Conservation (phyloP, 108 stramenopile genomes). For the Skeletonema grethae region DNA sequence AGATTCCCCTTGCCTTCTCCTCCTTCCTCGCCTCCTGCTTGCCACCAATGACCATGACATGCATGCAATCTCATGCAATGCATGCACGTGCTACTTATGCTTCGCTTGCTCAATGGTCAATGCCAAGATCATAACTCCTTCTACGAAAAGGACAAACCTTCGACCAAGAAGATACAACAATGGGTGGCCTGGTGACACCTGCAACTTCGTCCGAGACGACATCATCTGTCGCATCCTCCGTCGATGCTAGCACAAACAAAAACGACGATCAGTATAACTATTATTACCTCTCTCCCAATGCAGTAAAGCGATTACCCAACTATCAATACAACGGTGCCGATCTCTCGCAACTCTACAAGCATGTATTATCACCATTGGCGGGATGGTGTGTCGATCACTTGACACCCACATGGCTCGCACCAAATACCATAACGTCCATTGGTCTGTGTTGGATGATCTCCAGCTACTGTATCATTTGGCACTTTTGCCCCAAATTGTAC, state of each 20-base stretch:
- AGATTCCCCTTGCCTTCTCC: too few relatives aligned
- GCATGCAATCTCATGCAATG: too few relatives aligned
- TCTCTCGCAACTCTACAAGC: slow-evolving; percentile 71
- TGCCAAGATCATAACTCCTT: too few relatives aligned
- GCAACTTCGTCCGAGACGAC: neutral
- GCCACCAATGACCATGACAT: too few relatives aligned
- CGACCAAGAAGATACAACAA: too few relatives aligned
- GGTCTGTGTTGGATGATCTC: slow-evolving; percentile 84
- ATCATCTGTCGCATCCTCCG: neutral
- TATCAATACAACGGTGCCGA: slow-evolving; percentile 86
- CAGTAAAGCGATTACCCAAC: slow-evolving; percentile 45
- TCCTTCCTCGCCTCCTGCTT: too few relatives aligned
- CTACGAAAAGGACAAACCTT: too few relatives aligned
- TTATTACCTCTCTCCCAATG: slow-evolving; percentile 56
- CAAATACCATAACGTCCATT: slow-evolving; percentile 88
- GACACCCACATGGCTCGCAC: slow-evolving; percentile 82
- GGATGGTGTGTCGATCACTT: slow-evolving; percentile 67
- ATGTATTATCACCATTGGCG: slow-evolving; percentile 87
- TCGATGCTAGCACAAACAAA: too few relatives aligned
- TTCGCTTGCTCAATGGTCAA: too few relatives aligned
- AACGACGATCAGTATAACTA: slow-evolving; percentile 58
- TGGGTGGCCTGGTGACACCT: neutral
- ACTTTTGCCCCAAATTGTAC: slow-evolving; percentile 59
- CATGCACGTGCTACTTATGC: too few relatives aligned
- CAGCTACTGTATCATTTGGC: slow-evolving; percentile 71